phyloP scores from a whole-genome alignment of 2,329 filamentous ascomycete genomes.

The Xylaria sp. region DNA sequence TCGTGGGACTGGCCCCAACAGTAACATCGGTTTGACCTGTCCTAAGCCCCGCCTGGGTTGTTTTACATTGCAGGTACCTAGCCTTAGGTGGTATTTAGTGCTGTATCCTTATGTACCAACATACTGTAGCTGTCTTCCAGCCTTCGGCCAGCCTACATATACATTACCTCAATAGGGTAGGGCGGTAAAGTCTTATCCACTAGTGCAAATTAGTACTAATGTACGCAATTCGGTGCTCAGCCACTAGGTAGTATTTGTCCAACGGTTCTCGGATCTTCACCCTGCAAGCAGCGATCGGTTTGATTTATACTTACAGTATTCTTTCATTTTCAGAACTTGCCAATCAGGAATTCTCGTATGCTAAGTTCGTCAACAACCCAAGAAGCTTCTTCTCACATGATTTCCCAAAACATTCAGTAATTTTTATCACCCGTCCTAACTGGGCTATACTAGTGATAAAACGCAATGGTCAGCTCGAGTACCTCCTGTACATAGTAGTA shows the following conservation, averaged over 20 bases:
- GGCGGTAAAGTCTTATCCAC: no score
- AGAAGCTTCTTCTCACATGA: not conserved
- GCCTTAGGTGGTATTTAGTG: not conserved
- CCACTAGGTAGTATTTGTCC: not conserved
- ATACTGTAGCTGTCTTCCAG: not conserved
- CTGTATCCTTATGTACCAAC: not conserved
- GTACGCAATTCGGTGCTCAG: constrained; percentile 4
- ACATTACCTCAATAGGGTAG: no score
- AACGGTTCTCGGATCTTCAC: no score
- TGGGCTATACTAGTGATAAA: not conserved
- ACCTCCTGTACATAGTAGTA: not conserved
- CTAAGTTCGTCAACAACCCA: not conserved
- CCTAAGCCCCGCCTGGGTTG: constrained; percentile 19
- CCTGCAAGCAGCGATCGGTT: not conserved
- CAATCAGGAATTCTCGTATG: no score
- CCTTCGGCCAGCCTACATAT: not conserved
- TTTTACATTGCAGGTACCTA: constrained; percentile 10
- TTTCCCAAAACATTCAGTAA: not conserved
- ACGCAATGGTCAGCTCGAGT: constrained; percentile 6
- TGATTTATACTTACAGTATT: no score
- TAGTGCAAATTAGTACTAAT: not conserved
- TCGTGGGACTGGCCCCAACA: constrained; percentile 10
- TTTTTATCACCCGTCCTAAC: not conserved
- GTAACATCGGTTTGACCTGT: not conserved
- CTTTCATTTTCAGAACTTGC: no score